Evolutionary conservation across 2,329 filamentous ascomycete species (phyloP).

Genomic region (Colletotrichum melonis): DNA sequence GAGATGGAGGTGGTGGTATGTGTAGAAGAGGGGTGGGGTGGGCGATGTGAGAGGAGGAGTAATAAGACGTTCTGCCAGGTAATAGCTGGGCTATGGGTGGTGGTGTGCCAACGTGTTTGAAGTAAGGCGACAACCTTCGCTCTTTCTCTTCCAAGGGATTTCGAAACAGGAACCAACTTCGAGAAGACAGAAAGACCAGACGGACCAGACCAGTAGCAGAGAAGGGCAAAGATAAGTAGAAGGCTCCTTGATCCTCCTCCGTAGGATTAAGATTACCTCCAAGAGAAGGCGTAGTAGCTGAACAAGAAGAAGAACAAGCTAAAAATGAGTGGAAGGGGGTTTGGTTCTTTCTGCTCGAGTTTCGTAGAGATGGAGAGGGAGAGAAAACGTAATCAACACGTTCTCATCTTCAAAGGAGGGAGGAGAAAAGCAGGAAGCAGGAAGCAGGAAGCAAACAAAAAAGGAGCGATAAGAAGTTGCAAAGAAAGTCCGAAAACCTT

Average conservation of each 20-base stretch:
- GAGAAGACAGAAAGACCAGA: neutral
- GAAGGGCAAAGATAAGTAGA: neutral
- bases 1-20: neutral
- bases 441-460: neutral
- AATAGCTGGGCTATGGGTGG: neutral
- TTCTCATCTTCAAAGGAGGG: neutral
- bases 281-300: neutral
- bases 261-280: conserved; percentile 31
- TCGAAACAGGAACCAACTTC: neutral
- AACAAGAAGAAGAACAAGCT: neutral
- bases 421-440: neutral
- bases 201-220: neutral
- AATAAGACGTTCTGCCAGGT: neutral
- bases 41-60: neutral
- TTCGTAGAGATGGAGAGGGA: neutral
- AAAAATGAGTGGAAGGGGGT: conserved; percentile 1
- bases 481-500: conserved; percentile 12
- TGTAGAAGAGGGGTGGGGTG: neutral
- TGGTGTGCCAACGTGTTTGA: neutral
- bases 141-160: neutral
- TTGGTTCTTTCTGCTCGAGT: neutral
- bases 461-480: conserved; percentile 13
- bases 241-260: conserved; percentile 18
- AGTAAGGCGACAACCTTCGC: neutral
- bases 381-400: conserved; percentile 28